Evolutionary conservation across 176 grass and related monocot genomes (phyloP).

Genomic region (Pontederia paniculata): DNA sequence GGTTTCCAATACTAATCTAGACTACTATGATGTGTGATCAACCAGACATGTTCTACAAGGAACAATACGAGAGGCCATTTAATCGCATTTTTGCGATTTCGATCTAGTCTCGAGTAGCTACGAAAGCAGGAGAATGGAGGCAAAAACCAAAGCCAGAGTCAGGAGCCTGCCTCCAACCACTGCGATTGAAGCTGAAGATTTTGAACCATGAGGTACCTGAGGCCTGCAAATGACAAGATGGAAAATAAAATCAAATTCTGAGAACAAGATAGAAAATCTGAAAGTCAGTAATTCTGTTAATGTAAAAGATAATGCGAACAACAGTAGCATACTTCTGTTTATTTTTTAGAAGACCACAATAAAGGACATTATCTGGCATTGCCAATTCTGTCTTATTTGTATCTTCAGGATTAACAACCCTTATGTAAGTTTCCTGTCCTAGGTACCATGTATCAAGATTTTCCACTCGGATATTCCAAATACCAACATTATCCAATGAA

Average conservation of each 20-base stretch:
- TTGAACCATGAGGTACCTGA: not conserved
- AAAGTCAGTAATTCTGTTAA: too few relatives aligned
- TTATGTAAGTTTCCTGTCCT: constrained; percentile 10
- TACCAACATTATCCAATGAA: constrained; percentile 9
- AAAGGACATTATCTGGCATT: constrained; percentile 17
- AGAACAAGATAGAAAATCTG: not conserved
- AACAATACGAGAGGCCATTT: too few relatives aligned
- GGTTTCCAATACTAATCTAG: too few relatives aligned
- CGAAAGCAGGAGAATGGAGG: too few relatives aligned
- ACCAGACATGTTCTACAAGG: too few relatives aligned
- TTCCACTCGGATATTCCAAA: constrained; percentile 14
- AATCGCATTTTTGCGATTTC: too few relatives aligned
- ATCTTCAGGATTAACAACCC: constrained; percentile 13
- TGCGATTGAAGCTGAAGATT: too few relatives aligned
- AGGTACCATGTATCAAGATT: constrained; percentile 21
- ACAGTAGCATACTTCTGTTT: constrained; percentile 6
- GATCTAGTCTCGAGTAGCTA: too few relatives aligned
- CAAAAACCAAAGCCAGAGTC: too few relatives aligned
- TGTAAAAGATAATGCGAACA: not conserved
- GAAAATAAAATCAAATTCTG: not conserved
- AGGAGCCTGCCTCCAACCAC: too few relatives aligned
- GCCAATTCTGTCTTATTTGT: constrained; percentile 13
- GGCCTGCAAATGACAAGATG: not conserved
- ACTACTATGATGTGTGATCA: too few relatives aligned
- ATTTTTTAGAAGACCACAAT: constrained; percentile 11